Evolutionary conservation across 805 yeast genomes (phyloP).

Genomic region (Yueomyces sinensis): DNA sequence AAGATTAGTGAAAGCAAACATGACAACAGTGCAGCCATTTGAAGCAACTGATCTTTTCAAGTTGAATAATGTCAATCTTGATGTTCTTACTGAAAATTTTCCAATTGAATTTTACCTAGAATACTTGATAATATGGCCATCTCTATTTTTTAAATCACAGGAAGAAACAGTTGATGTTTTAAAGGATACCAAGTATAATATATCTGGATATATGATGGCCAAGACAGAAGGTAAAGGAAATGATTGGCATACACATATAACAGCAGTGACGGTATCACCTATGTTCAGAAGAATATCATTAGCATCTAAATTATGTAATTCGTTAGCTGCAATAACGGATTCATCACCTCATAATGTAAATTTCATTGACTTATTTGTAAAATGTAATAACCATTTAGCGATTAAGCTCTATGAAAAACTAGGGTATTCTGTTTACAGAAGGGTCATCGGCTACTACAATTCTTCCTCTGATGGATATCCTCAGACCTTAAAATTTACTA

Average conservation of each 20-base stretch:
- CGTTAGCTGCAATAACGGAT: conserved; percentile 62
- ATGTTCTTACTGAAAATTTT: conserved; percentile 85
- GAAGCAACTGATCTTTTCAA: conserved; percentile 73
- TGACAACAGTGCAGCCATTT: conserved; percentile 86
- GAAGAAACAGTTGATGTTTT: conserved; percentile 30
- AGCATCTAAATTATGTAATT: conserved; percentile 66
- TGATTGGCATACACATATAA: conserved; percentile 94
- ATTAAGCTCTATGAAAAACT: conserved; percentile 70
- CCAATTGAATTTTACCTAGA: conserved; percentile 72
- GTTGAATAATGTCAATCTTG: conserved; percentile 66
- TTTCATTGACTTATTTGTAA: conserved; percentile 84
- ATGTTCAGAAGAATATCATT: conserved; percentile 75
- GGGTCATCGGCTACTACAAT: conserved; percentile 86
- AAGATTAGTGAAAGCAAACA: conserved; percentile 19
- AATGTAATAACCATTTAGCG: conserved; percentile 72
- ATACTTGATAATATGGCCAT: conserved; percentile 79
- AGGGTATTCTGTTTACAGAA: conserved; percentile 72
- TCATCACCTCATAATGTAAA: conserved; percentile 68
- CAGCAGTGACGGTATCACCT: conserved; percentile 85
- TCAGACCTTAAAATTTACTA: conserved; percentile 26
- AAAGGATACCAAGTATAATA: conserved; percentile 5
- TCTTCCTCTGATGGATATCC: conserved; percentile 33
- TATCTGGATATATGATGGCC: conserved; percentile 82
- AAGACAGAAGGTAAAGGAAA: conserved; percentile 77
- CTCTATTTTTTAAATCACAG: conserved; percentile 66